These are phyloP conservation scores for Monilinia vaccinii-corymbosi DNA, from an alignment of 2,329 filamentous ascomycete genomes.

Conservation along the genomic window DNA sequence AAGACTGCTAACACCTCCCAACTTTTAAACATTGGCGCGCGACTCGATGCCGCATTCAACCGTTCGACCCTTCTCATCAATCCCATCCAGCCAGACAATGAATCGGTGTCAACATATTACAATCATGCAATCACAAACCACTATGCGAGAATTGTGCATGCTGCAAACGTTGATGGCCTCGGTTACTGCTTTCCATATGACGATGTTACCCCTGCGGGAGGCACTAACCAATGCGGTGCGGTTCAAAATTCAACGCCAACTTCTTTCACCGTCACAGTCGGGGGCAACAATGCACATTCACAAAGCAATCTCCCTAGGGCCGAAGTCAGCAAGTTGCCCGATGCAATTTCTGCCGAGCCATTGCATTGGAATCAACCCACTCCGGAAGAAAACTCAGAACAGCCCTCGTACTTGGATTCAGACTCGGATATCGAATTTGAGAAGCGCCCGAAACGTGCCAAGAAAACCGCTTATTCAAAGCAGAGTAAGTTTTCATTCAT, in stretches of 20 bases:
- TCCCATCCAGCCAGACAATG: conserved; percentile 43
- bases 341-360: background rate
- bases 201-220: conserved; percentile 50
- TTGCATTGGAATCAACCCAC: background rate
- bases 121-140: conserved; percentile 49
- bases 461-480: conserved; percentile 4
- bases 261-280: conserved; percentile 17
- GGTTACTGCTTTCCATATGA: conserved; percentile 68
- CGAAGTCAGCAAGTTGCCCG: background rate
- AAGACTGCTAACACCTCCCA: conserved; percentile 22
- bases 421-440: conserved; percentile 13
- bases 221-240: conserved; percentile 52
- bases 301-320: background rate
- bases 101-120: conserved; percentile 43
- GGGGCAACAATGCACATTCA: conserved; percentile 16
- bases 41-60: conserved; percentile 70
- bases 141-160: conserved; percentile 57
- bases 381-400: conserved; percentile 11
- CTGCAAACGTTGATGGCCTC: conserved; percentile 45
- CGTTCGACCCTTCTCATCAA: conserved; percentile 55
- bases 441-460: conserved; percentile 13
- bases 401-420: background rate
- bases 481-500: background rate
- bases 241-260: conserved; percentile 35
- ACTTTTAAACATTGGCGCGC: conserved; percentile 56